Evolutionary conservation across 2,329 filamentous ascomycete species (phyloP), one percentile per base, ranked within the genome.

Genomic region (Cordyceps sp.): DNA sequence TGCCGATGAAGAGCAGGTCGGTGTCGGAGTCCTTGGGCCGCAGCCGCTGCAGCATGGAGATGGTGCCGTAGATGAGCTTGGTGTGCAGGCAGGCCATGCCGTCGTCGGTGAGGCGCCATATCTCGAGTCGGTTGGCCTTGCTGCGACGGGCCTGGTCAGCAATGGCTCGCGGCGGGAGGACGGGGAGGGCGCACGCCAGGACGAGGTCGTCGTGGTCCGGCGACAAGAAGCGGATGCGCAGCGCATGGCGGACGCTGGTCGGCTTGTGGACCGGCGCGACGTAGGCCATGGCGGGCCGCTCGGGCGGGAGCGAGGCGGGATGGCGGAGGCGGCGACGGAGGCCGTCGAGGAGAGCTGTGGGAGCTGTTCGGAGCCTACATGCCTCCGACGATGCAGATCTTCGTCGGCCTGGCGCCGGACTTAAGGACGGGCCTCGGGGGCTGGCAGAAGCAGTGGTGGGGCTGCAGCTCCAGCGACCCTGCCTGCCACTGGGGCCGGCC

Each of bases 1-100:
- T 98, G 31, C 85, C 88, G 35, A 98, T 69, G 49, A 98, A 93
- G 37, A 98, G 70, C 38, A 94, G 73, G 43, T 96, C 85, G 30
- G 76, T 83, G 5, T 65, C 56, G 19, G 77, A 75, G 42, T 82
- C 72, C 30, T 73, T 72, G 6, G 86, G 84, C 18, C 74, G 74
- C 30, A 98, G 64, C 46, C 75, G 78, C 46, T 90, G 72, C 12
- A 94, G 68, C 63, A 94, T 82, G 7, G 80, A 78, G 42, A 96
- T 76, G 42, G 79, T 82, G 49, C 88, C 90, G 50, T 88, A 88
- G 34, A 96, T 65, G 39, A 73, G 62, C 46, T 77, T 78, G 4
- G 81, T 78, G 39, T 66, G 70, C 22, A 71, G 63, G 36, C 86
- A 66, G 2, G 59, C 54, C 34, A 86, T 64, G 27, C 73, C 72